Base-by-base conservation (phyloP, 1,284 basidiomycete species). In the Rhodotorula sp. region DNA sequence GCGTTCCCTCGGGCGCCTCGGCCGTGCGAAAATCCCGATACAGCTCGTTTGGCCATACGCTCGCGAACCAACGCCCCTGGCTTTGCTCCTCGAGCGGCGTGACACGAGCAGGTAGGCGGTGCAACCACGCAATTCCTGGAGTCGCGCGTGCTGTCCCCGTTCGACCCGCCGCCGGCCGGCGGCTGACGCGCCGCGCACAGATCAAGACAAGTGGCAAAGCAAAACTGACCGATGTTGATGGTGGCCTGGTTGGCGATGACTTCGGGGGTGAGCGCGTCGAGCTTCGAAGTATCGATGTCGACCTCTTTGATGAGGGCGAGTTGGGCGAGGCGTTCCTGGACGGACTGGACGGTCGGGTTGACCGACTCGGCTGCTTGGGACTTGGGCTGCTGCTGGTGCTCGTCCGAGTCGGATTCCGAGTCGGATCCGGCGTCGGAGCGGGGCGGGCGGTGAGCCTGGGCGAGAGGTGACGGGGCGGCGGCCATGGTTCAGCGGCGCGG, bases 191-290 rank as follows among this genome's bases (percentile, higher is more conserved):
- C 34, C 34, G 34, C 34, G 34, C 5, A 39, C 34, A 39, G 34
- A 5, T 39, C 34, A 39, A 39, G 34, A 10, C 34, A 39, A 39
- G 34, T 39, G 34, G 29, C n/a, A 6, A 6, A 26, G 6, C 18
- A 14, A 8, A 48, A 62, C 75, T 62, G 76, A 91, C 91, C 91
- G 76, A 92, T 83, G 82, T 92, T 92, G 75, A 93, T 93, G 29
- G 91, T 93, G 34, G 91, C 96, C 86, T 99, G 96, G 86, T 96
- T 97, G 78, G 91, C 90, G 81, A 99, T 98, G 79, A 99, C 96
- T 82, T 97, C 92, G 29, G 93, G 96, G 61, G 91, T 92, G 68
- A 98, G 86, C 62, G 96, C 92, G 62, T 91, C 92, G 78, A 99
- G 86, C 81, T 88, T 78, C 66, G 76, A 71, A 58, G 78, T 64